Evolutionary conservation across 2,329 filamentous ascomycete species (phyloP).

Genomic region (Teratosphaeria zuluensis): DNA sequence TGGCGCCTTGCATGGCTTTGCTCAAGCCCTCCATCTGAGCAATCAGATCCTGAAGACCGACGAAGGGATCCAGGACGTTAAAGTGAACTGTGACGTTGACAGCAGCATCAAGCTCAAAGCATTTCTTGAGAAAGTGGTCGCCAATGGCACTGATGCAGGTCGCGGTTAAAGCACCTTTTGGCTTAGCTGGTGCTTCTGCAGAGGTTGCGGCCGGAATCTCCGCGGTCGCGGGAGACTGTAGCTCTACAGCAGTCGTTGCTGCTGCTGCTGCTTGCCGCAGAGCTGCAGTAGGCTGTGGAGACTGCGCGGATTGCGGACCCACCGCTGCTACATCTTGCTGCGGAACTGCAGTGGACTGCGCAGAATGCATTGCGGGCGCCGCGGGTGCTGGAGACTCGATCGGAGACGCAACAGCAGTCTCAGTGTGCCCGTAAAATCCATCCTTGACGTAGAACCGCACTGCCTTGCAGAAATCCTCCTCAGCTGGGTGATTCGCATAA

Average conservation of each 20-base stretch:
- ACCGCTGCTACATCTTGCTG: background rate
- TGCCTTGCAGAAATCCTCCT: background rate
- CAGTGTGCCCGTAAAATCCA: background rate
- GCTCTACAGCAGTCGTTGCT: background rate
- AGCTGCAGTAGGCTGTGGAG: background rate
- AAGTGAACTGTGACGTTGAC: background rate
- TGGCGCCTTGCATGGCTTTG: background rate
- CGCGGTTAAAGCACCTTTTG: background rate
- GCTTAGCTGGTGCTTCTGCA: background rate
- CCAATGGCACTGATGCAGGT: background rate
- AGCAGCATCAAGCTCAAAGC: background rate
- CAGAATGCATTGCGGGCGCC: background rate
- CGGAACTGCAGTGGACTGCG: background rate
- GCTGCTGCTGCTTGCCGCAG: background rate
- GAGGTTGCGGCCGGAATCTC: background rate
- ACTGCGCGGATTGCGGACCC: background rate
- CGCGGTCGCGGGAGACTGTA: background rate
- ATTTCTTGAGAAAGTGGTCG: background rate
- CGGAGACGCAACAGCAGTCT: background rate
- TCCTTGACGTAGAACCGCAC: constrained; percentile 1
- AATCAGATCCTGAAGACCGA: background rate
- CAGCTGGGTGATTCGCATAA: background rate
- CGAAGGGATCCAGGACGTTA: background rate
- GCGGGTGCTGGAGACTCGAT: background rate
- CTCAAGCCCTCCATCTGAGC: background rate